Evolutionary conservation across 306 rosid species (phyloP), one percentile per base, ranked within the genome.

Genomic region (Prunus dulcis): DNA sequence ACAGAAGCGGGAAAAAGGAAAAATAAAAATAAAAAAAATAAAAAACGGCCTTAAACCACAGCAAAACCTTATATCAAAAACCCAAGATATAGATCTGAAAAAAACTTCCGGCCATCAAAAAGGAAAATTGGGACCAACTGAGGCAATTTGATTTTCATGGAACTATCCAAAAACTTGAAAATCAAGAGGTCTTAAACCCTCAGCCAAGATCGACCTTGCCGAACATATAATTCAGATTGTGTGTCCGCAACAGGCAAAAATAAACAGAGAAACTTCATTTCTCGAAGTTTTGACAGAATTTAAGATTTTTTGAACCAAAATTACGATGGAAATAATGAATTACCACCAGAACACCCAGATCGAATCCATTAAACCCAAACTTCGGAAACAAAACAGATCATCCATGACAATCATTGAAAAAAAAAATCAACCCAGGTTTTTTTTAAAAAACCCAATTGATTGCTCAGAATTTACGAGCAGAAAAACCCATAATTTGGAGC

Each of bases 111-210:
- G 63, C 76, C 71, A 78, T 18, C 51, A n/a, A 15, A 67, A 69
- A 71, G 43, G 32, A 72, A 74, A 67, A 61, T 67, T 51, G 13
- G 64, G 47, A 61, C 63, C 58, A 84, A 78, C 75, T 76, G 66
- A 22, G 47, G 50, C 22, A 3, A 34, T 56, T 47, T 34, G 41
- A 63, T 51, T 25, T 28, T 18, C 66, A 28, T 15, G 62, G 23
- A 66, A 20, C 66, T 58, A 38, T 69, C 75, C 68, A 43, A 58
- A 71, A 13, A 61, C 5, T 18, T 22, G 1, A 34, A 61, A 18
- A 20, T 67, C 12, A 52, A 74, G 74, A 66, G 71, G 84, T 80
- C 90, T 57, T 78, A 88, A 86, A 76, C 79, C 87, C 80, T 57
- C 11, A 70, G 60, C 55, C 64, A 20, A 64, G 52, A 84, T 78